Conservation (phyloP, 371 early-diverging fungal genomes). For the Mortierella sp. region DNA sequence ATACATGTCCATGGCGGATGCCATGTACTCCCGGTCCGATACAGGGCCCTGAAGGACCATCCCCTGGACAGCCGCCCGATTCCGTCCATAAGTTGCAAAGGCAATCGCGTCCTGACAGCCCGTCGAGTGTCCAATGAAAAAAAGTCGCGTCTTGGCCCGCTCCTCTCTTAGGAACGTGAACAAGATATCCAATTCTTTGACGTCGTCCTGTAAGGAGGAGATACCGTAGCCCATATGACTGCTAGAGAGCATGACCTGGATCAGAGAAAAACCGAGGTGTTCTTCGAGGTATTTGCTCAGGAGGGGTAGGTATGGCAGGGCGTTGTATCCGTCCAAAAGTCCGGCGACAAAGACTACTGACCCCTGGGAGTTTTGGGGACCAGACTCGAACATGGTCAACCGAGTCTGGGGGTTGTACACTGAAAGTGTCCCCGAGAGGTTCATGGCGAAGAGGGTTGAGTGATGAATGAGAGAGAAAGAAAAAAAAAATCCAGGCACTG, state of each 20-base stretch:
- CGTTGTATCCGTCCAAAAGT: constrained; percentile 64
- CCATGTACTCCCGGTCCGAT: constrained; percentile 64
- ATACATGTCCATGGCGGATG: constrained; percentile 41
- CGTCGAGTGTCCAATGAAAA: constrained; percentile 69
- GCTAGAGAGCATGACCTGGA: constrained; percentile 66
- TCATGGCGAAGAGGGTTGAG: constrained; percentile 13
- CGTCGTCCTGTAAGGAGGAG: constrained; percentile 59
- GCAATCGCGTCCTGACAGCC: constrained; percentile 66
- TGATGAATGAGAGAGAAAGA: not conserved
- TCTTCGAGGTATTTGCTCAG: constrained; percentile 46
- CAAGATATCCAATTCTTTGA: constrained; percentile 60
- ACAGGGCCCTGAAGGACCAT: constrained; percentile 68
- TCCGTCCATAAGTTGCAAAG: constrained; percentile 60
- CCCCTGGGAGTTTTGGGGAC: constrained; percentile 47
- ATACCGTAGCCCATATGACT: constrained; percentile 66
- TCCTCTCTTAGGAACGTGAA: constrained; percentile 54
- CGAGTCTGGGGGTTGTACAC: constrained; percentile 51
- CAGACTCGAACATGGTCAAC: constrained; percentile 65
- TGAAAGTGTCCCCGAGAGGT: constrained; percentile 42
- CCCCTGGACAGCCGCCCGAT: constrained; percentile 53
- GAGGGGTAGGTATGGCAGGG: constrained; percentile 60
- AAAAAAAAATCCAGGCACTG: not conserved
- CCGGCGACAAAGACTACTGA: constrained; percentile 65
- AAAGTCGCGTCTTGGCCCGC: constrained; percentile 58
- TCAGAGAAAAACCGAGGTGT: constrained; percentile 58